phyloP scores from a whole-genome alignment of 306 rosid genomes.

The Cicer judaicum region DNA sequence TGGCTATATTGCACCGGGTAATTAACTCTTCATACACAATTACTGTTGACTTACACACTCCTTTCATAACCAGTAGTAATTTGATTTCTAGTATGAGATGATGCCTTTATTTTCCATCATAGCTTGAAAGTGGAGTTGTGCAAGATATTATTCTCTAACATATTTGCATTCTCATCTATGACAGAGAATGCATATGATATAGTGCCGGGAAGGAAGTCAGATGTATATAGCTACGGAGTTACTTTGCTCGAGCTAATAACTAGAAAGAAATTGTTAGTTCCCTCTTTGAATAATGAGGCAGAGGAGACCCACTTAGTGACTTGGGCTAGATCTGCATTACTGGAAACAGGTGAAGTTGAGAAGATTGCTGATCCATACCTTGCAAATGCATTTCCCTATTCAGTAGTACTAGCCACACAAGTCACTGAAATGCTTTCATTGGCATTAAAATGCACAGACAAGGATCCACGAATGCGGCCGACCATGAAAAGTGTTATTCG shows the following conservation, averaged over 20 bases:
- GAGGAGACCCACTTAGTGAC: constrained; percentile 48
- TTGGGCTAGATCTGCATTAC: constrained; percentile 62
- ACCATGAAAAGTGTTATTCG: constrained; percentile 61
- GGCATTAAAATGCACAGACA: constrained; percentile 65
- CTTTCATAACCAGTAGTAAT: not conserved
- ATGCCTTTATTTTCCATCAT: not conserved
- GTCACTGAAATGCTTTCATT: constrained; percentile 51
- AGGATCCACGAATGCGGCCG: constrained; percentile 59
- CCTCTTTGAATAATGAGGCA: constrained; percentile 38
- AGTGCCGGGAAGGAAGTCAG: constrained; percentile 54
- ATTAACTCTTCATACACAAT: constrained; percentile 20
- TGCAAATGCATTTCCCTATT: constrained; percentile 43
- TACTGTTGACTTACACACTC: too few species aligned
- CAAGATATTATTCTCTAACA: not conserved
- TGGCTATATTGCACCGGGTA: constrained; percentile 89
- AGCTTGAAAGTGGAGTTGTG: constrained; percentile 24
- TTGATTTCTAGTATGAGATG: not conserved
- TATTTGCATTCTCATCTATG: constrained; percentile 12
- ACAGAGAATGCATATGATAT: constrained; percentile 68
- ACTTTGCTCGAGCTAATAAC: constrained; percentile 76
- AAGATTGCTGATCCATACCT: constrained; percentile 61
- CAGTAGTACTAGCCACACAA: constrained; percentile 35
- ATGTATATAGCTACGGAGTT: constrained; percentile 78
- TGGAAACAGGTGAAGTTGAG: constrained; percentile 43
- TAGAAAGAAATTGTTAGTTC: constrained; percentile 61